phyloP scores from a whole-genome alignment of 1,139 yeast species.

The Blastobotrys raffinosifermentans region DNA sequence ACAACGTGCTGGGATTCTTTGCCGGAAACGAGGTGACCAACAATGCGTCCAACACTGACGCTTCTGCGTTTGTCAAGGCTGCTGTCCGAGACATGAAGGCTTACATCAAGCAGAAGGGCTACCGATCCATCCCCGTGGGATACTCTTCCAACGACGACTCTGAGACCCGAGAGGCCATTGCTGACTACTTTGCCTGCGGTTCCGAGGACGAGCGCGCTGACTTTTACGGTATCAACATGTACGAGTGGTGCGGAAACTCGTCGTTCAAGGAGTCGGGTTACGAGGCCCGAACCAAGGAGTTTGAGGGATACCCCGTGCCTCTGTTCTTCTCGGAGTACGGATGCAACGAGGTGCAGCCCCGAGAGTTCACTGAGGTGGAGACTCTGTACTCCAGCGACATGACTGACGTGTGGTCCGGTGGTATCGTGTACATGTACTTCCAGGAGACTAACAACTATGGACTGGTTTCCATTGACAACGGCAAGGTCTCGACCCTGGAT shows the following conservation, averaged over 20 bases:
- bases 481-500: constrained; percentile 48
- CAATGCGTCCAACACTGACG: constrained; percentile 67
- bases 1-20: constrained; percentile 86
- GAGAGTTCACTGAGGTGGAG: constrained; percentile 72
- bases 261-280: constrained; percentile 77
- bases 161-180: constrained; percentile 42
- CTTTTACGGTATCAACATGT: constrained; percentile 92
- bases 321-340: constrained; percentile 91
- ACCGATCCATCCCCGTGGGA: constrained; percentile 81
- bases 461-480: constrained; percentile 62
- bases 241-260: constrained; percentile 96
- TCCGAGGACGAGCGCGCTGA: constrained; percentile 63
- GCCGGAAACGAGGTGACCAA: constrained; percentile 94
- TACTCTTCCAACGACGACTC: constrained; percentile 97
- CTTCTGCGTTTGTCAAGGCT: constrained; percentile 71
- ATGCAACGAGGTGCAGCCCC: constrained; percentile 66
- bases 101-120: constrained; percentile 55
- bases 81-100: constrained; percentile 76
- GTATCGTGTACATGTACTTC: constrained; percentile 85
- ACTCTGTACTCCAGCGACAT: constrained; percentile 46
- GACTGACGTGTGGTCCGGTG: constrained; percentile 86
- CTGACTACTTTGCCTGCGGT: constrained; percentile 77
- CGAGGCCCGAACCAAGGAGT: constrained; percentile 65
- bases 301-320: constrained; percentile 61
- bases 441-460: constrained; percentile 91